Percentiles rank a stretch among this genome's conserved stretches.
phyloP scores from a whole-genome alignment of 2,329 filamentous ascomycete species.

The Fusarium sambucinum region DNA sequence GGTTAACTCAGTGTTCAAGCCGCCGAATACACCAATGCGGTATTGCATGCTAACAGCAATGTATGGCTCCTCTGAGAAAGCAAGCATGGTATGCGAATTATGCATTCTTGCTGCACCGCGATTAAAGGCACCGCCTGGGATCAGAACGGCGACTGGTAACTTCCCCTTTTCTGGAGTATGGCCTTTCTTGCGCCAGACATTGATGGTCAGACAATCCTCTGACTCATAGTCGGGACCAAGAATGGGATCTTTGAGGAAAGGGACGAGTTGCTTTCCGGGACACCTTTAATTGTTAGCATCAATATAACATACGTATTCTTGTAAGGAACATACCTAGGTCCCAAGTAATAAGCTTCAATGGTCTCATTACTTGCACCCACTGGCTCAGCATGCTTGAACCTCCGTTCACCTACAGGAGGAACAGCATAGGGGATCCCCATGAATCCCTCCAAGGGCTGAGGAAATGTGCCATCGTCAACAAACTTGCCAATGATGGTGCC shows the following conservation, averaged over 20 bases:
- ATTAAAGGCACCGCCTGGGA: constrained; percentile 51
- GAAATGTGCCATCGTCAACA: constrained; percentile 49
- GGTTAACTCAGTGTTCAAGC: constrained; percentile 65
- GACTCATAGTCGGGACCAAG: constrained; percentile 50
- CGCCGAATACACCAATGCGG: constrained; percentile 69
- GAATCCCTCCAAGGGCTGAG: constrained; percentile 55
- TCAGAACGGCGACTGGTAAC: constrained; percentile 46
- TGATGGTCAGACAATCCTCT: constrained; percentile 48
- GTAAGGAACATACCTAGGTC: constrained; percentile 28
- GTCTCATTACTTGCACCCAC: constrained; percentile 47
- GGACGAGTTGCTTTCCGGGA: constrained; percentile 49
- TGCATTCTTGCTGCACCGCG: constrained; percentile 55
- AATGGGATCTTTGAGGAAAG: constrained; percentile 49
- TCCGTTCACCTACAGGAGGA: constrained; percentile 57
- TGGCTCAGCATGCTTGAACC: constrained; percentile 55
- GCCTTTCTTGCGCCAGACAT: constrained; percentile 42
- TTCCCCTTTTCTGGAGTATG: constrained; percentile 32
- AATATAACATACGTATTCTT: accelerated
- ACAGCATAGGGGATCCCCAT: constrained; percentile 62
- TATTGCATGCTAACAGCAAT: constrained; percentile 62
- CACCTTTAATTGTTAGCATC: constrained; percentile 40
- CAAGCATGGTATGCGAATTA: constrained; percentile 60
- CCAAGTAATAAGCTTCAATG: constrained; percentile 43
- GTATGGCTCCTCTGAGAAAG: constrained; percentile 59
- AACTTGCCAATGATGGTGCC: constrained; percentile 50